These are phyloP conservation scores for Coemansia sp. DNA, from an alignment of 192 early-diverging fungal genomes.

Conservation along the genomic window DNA sequence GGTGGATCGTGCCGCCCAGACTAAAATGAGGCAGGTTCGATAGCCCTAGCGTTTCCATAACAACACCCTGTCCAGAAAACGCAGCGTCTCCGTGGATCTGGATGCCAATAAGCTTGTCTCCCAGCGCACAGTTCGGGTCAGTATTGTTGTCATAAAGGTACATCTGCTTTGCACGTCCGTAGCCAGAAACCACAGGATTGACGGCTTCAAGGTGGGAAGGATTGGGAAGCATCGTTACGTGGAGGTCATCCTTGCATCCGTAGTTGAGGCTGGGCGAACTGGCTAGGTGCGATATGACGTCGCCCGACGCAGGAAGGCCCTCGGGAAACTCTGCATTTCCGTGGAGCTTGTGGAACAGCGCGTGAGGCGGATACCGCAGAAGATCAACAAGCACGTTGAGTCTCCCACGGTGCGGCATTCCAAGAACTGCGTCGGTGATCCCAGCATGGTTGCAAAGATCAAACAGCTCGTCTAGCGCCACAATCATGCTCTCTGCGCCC, in stretches of 20 bases:
- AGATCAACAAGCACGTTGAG: constrained; percentile 91
- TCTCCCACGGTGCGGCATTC: constrained; percentile 97
- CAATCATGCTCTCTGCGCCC: constrained; percentile 96
- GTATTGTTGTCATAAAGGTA: constrained; percentile 68
- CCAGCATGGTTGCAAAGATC: constrained; percentile 64
- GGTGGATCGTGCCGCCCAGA: constrained; percentile 92
- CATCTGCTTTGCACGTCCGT: constrained; percentile 95
- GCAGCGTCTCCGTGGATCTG: constrained; percentile 96
- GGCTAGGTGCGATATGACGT: constrained; percentile 91
- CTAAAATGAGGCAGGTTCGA: constrained; percentile 96
- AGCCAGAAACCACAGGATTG: constrained; percentile 95
- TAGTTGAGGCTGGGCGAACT: constrained; percentile 79
- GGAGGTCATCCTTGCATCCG: constrained; percentile 58
- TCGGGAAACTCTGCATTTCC: constrained; percentile 90
- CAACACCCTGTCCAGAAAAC: constrained; percentile 87
- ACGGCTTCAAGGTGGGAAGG: constrained; percentile 97
- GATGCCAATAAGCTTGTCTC: constrained; percentile 92
- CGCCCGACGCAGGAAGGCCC: constrained; percentile 77
- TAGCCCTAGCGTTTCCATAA: constrained; percentile 94
- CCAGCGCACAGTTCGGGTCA: constrained; percentile 75
- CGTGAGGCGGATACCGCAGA: constrained; percentile 76
- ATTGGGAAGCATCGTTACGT: constrained; percentile 93
- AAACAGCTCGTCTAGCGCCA: constrained; percentile 87
- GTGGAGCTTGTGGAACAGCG: constrained; percentile 93
- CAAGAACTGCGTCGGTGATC: constrained; percentile 80